Evolutionary conservation across 1,284 basidiomycete genomes (phyloP).

Genomic region (Microbotryomycetes sp.): DNA sequence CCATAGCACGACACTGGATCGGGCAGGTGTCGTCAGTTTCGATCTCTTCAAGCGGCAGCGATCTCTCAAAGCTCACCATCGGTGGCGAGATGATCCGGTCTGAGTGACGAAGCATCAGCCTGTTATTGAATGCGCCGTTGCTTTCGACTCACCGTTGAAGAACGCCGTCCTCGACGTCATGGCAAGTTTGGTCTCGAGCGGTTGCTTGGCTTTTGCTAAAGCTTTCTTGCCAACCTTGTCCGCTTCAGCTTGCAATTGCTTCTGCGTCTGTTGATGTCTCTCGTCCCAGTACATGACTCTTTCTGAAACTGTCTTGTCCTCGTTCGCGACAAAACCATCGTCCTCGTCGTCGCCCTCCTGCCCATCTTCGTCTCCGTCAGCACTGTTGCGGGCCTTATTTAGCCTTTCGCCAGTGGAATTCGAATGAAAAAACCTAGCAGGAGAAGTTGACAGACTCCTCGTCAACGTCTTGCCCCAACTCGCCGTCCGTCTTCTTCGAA

Average conservation of each 20-base stretch:
- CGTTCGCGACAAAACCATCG: slow-evolving; percentile 31
- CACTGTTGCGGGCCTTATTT: slow-evolving; percentile 42
- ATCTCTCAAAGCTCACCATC: slow-evolving; percentile 59
- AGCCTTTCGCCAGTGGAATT: neutral
- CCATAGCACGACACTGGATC: slow-evolving; percentile 91
- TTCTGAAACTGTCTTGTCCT: slow-evolving; percentile 46
- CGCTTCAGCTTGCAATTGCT: slow-evolving; percentile 34
- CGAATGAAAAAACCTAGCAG: slow-evolving; percentile 6
- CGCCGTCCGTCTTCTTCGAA: slow-evolving; percentile 40
- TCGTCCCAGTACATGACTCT: slow-evolving; percentile 36
- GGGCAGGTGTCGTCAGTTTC: slow-evolving; percentile 4
- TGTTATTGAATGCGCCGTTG: neutral
- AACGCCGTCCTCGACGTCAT: slow-evolving; percentile 95
- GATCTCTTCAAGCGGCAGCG: neutral
- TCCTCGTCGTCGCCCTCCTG: slow-evolving; percentile 43
- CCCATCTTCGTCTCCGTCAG: slow-evolving; percentile 46
- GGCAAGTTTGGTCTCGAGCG: slow-evolving; percentile 76
- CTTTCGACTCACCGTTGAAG: slow-evolving; percentile 58
- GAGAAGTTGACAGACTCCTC: slow-evolving; percentile 1
- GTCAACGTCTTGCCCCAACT: slow-evolving; percentile 49
- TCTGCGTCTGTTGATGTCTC: slow-evolving; percentile 15
- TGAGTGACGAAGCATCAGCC: neutral
- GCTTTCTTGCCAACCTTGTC: slow-evolving; percentile 31
- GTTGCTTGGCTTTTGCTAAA: slow-evolving; percentile 41
- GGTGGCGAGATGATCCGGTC: slow-evolving; percentile 68